These are phyloP conservation scores for Hanseniaspora gamundiae DNA, from an alignment of 1,139 yeast genomes.

Conservation along the genomic window DNA sequence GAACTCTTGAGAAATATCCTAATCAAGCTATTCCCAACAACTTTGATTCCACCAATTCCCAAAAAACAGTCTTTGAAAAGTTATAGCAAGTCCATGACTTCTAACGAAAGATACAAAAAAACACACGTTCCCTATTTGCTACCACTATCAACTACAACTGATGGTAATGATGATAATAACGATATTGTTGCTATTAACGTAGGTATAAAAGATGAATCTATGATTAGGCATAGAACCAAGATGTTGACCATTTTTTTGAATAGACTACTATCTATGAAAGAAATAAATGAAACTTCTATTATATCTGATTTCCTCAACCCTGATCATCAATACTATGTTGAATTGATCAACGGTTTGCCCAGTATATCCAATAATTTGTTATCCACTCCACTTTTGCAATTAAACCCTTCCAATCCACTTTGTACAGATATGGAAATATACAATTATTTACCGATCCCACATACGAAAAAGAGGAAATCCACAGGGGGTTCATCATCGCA, in stretches of 20 bases:
- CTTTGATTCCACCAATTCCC: constrained; percentile 87
- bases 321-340: constrained; percentile 54
- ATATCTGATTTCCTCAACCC: constrained; percentile 77
- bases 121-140: constrained; percentile 11
- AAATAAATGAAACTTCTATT: constrained; percentile 41
- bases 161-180: constrained; percentile 19
- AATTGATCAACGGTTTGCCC: constrained; percentile 41
- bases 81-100: constrained; percentile 21
- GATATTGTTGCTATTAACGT: constrained; percentile 18
- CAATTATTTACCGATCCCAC: constrained; percentile 45
- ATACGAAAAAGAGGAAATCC: constrained; percentile 4
- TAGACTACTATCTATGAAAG: constrained; percentile 17
- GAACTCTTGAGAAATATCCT: constrained; percentile 66
- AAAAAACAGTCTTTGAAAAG: constrained; percentile 52
- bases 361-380: constrained; percentile 40
- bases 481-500: too few relatives aligned
- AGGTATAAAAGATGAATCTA: constrained; percentile 21
- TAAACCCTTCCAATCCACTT: constrained; percentile 40
- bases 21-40: constrained; percentile 64
- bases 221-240: constrained; percentile 24
- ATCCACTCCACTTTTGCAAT: constrained; percentile 39
- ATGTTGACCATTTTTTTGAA: constrained; percentile 23
- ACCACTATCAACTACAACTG: constrained; percentile 19
- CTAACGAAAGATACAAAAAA: constrained; percentile 15
- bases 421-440: constrained; percentile 42